Evolutionary conservation across 331 rosid genomes (phyloP).

Genomic region (Acacia concinna): DNA sequence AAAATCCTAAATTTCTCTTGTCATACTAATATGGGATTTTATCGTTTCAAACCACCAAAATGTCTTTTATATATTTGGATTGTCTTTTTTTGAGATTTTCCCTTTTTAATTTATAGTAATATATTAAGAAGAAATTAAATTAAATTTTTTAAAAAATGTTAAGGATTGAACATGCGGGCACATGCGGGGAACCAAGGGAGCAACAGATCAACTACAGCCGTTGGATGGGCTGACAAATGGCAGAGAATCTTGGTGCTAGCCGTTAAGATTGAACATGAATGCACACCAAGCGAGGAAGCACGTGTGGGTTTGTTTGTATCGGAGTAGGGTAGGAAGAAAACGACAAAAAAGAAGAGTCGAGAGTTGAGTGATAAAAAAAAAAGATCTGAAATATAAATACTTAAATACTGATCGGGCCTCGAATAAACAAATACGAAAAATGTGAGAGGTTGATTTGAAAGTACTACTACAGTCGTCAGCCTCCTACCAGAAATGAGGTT

Average conservation of each 20-base stretch:
- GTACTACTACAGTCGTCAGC: too few relatives aligned
- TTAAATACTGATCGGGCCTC: neutral
- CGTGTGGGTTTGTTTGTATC: neutral
- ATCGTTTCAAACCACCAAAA: too few relatives aligned
- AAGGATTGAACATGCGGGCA: neutral
- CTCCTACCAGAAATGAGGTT: neutral
- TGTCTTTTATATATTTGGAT: too few relatives aligned
- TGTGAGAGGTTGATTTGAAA: neutral
- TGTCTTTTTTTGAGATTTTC: too few relatives aligned
- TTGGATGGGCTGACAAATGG: neutral
- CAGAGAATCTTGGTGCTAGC: neutral
- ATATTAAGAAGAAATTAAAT: too few relatives aligned
- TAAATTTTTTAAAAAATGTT: too few relatives aligned
- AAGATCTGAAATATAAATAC: too few relatives aligned
- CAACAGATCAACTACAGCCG: neutral
- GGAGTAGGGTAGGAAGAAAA: neutral
- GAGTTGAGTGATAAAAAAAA: neutral
- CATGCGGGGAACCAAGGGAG: neutral
- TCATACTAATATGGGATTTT: too few relatives aligned
- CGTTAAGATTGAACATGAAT: neutral
- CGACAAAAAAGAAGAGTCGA: neutral
- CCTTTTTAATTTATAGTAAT: too few relatives aligned
- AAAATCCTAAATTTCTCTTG: too few relatives aligned
- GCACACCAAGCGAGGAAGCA: neutral
- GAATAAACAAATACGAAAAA: neutral